Evolutionary conservation across 805 yeast species (phyloP).

Genomic region (Nakazawaea populi): DNA sequence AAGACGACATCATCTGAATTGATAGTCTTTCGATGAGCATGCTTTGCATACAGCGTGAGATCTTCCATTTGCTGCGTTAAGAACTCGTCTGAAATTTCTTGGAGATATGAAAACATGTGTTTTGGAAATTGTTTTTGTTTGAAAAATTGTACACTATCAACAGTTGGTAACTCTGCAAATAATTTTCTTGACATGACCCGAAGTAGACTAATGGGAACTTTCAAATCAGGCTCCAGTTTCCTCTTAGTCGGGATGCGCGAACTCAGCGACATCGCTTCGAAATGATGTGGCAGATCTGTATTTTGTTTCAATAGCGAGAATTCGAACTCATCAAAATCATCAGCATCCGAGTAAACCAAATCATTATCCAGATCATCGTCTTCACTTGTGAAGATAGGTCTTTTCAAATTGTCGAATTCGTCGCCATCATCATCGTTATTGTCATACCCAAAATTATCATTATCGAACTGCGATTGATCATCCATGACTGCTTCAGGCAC

Average conservation of each 20-base stretch:
- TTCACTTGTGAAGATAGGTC: conserved; percentile 3
- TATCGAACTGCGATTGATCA: conserved; percentile 1
- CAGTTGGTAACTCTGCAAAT: conserved; percentile 9
- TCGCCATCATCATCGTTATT: neutral
- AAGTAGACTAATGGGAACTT: conserved; percentile 14
- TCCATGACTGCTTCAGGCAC: conserved; percentile 8
- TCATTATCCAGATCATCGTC: conserved; percentile 10
- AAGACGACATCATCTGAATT: conserved; percentile 28
- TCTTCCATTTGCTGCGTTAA: conserved; percentile 28
- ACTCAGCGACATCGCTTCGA: conserved; percentile 1
- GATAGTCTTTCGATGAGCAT: conserved; percentile 23
- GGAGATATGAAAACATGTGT: conserved; percentile 21
- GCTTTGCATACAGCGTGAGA: conserved; percentile 27
- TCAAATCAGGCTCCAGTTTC: neutral
- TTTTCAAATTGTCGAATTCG: neutral
- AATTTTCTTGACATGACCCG: conserved; percentile 8
- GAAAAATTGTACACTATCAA: conserved; percentile 14
- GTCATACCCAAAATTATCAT: conserved; percentile 8
- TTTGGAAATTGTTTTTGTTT: conserved; percentile 15
- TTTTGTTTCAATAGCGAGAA: conserved; percentile 2
- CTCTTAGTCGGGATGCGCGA: too few species aligned
- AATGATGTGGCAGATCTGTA: conserved; percentile 10
- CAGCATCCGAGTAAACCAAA: conserved; percentile 9
- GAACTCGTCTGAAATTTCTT: conserved; percentile 28
- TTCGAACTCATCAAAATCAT: conserved; percentile 10